A percentile compares a stretch with the other conserved stretches of the same genome.
These are phyloP conservation scores for Globisporangium carolinianum DNA, from an alignment of 352 stramenopile species.

Conservation along the genomic window DNA sequence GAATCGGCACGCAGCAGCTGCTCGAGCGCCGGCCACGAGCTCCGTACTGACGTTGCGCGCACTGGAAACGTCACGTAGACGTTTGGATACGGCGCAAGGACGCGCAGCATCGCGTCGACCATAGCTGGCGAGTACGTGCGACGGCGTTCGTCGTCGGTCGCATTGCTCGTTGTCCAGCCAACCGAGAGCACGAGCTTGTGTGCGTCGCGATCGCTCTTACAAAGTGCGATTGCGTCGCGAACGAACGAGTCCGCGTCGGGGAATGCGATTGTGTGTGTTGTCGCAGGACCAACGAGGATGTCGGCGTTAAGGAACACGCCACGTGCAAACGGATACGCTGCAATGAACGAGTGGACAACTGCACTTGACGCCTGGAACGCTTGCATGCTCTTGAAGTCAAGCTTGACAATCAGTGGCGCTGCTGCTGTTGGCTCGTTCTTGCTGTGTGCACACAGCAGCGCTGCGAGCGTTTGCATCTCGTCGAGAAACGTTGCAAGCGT, in stretches of 20 bases:
- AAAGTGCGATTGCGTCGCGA: conserved; percentile 25
- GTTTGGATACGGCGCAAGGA: conserved; percentile 34
- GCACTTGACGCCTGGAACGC: conserved; percentile 32
- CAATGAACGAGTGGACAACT: conserved; percentile 29
- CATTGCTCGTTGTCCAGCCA: conserved; percentile 61
- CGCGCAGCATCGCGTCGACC: conserved; percentile 47
- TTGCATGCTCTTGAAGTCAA: conserved; percentile 61
- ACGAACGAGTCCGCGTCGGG: conserved; percentile 39
- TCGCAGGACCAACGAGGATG: conserved; percentile 48
- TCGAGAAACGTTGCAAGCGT: conserved; percentile 35
- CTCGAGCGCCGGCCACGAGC: conserved; percentile 44
- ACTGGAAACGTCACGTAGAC: conserved; percentile 61
- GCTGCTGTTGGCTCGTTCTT: not conserved
- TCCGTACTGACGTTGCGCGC: conserved; percentile 45
- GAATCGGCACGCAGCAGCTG: conserved; percentile 21
- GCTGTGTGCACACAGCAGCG: not conserved
- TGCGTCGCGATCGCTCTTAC: conserved; percentile 21
- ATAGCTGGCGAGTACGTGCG: conserved; percentile 46
- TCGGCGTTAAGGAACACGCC: conserved; percentile 68
- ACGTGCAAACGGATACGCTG: conserved; percentile 35
- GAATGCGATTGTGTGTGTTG: conserved; percentile 25
- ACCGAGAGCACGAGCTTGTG: conserved; percentile 70
- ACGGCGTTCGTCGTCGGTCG: conserved; percentile 38
- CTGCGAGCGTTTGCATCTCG: conserved; percentile 29
- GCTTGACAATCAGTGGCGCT: conserved; percentile 60